These are phyloP conservation scores for Priceomyces medius DNA, from an alignment of 805 yeast genomes.

Conservation along the genomic window DNA sequence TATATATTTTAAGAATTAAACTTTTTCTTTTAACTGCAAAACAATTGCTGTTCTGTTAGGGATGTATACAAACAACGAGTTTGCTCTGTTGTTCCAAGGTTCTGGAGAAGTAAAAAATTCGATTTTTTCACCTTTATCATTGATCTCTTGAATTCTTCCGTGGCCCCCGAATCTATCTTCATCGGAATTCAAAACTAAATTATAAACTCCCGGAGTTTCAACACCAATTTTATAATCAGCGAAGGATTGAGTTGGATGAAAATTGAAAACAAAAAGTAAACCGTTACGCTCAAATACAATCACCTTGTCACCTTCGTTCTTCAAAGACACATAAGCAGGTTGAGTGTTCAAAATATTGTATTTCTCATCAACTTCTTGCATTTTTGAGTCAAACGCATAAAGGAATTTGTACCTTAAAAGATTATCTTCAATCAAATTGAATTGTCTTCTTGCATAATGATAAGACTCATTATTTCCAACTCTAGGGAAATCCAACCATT, in stretches of 20 bases:
- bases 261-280: slow-evolving; percentile 80
- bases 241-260: slow-evolving; percentile 81
- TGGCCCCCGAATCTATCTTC: slow-evolving; percentile 77
- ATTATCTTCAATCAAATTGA: slow-evolving; percentile 79
- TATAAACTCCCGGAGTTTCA: slow-evolving; percentile 73
- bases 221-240: slow-evolving; percentile 91
- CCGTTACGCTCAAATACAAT: slow-evolving; percentile 87
- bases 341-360: slow-evolving; percentile 69
- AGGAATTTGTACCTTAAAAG: slow-evolving; percentile 75
- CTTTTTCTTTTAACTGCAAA: slow-evolving; percentile 32
- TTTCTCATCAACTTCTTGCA: slow-evolving; percentile 72
- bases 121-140: slow-evolving; percentile 39
- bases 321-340: slow-evolving; percentile 82
- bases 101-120: slow-evolving; percentile 70
- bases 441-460: slow-evolving; percentile 94
- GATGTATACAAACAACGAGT: slow-evolving; percentile 73
- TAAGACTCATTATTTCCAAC: slow-evolving; percentile 83
- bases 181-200: slow-evolving; percentile 75
- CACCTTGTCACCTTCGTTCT: slow-evolving; percentile 86
- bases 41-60: slow-evolving; percentile 66
- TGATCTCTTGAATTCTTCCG: slow-evolving; percentile 51
- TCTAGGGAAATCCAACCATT: slow-evolving; percentile 97
- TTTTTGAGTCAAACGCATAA: slow-evolving; percentile 78
- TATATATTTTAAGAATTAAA: slow-evolving; percentile 5
- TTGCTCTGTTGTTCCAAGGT: slow-evolving; percentile 76